These are phyloP conservation scores for Typha latifolia DNA, from an alignment of 176 grass and related monocot species.

Conservation along the genomic window DNA sequence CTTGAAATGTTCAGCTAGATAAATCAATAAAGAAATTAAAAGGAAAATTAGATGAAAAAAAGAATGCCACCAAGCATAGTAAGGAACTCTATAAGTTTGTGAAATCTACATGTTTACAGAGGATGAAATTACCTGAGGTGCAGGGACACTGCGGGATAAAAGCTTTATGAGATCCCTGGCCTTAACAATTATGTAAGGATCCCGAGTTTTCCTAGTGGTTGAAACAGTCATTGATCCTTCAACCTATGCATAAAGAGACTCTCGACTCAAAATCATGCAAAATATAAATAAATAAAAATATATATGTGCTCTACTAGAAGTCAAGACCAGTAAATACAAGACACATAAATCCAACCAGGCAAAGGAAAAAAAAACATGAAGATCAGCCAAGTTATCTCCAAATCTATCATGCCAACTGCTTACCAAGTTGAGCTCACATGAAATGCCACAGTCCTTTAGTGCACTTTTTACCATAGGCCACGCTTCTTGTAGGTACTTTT, in stretches of 20 bases:
- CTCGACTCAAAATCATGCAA: not conserved
- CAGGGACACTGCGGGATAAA: constrained; percentile 81
- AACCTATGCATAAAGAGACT: constrained; percentile 36
- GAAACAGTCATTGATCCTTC: constrained; percentile 97
- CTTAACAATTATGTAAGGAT: constrained; percentile 88
- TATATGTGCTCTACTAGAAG: not conserved
- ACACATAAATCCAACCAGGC: not conserved
- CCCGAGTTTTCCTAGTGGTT: constrained; percentile 81
- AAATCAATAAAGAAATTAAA: not conserved
- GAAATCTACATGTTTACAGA: not conserved
- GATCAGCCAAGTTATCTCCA: too few species aligned
- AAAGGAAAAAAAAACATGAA: not conserved
- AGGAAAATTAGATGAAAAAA: not conserved
- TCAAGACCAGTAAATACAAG: not conserved
- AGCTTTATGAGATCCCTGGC: constrained; percentile 83
- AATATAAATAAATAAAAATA: not conserved
- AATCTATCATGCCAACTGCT: not conserved
- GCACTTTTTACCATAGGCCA: constrained; percentile 83
- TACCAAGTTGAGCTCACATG: constrained; percentile 96
- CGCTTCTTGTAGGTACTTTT: constrained; percentile 88
- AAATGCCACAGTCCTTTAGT: constrained; percentile 59
- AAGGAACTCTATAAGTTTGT: not conserved
- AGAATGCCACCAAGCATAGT: not conserved
- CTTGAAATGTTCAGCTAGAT: too few species aligned
- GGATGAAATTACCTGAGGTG: constrained; percentile 48